Percentiles rank a stretch among this genome's conserved stretches.
These are phyloP conservation scores for Wallacemonas collosoma DNA, from an alignment of 208 protist species.

Conservation along the genomic window DNA sequence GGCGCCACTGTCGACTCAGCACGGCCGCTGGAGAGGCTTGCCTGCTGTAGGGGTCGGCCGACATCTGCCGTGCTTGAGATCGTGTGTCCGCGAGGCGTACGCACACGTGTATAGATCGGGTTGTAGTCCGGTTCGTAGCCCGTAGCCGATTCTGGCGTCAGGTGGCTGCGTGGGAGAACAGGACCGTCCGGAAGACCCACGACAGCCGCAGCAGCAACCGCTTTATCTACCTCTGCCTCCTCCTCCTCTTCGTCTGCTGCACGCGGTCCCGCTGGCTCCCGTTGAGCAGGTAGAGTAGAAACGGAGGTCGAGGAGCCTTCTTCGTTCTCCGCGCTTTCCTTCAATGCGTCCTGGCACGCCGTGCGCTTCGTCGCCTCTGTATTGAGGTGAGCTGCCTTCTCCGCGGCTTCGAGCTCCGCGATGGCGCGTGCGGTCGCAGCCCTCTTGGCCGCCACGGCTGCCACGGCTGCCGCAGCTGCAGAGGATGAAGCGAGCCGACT, in stretches of 20 bases:
- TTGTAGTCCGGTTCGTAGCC: conserved; percentile 9
- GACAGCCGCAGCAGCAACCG: neutral
- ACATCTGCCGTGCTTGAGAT: neutral
- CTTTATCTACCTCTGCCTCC: neutral
- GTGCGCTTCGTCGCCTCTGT: too few relatives aligned
- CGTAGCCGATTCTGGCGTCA: neutral
- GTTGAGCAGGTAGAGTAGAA: too few relatives aligned
- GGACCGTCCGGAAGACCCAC: conserved; percentile 7
- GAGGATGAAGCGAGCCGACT: neutral
- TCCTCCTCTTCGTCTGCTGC: neutral
- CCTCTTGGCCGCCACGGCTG: conserved; percentile 11
- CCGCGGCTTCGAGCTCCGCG: conserved; percentile 6
- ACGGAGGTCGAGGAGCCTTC: neutral
- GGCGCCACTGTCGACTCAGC: neutral
- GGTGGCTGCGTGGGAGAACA: conserved; percentile 9
- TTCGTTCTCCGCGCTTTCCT: neutral
- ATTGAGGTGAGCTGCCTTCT: neutral
- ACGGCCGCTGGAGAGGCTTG: neutral
- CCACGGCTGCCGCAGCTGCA: neutral
- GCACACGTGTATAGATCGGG: neutral
- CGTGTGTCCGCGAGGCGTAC: neutral
- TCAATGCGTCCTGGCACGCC: neutral
- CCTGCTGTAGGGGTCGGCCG: neutral
- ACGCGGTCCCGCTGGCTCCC: too few relatives aligned
- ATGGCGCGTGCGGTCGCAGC: conserved; percentile 8